Percentiles rank a stretch among this genome's conserved stretches.
phyloP scores from a whole-genome alignment of 495 filamentous ascomycete species.

The Penicillium samsonianum region DNA sequence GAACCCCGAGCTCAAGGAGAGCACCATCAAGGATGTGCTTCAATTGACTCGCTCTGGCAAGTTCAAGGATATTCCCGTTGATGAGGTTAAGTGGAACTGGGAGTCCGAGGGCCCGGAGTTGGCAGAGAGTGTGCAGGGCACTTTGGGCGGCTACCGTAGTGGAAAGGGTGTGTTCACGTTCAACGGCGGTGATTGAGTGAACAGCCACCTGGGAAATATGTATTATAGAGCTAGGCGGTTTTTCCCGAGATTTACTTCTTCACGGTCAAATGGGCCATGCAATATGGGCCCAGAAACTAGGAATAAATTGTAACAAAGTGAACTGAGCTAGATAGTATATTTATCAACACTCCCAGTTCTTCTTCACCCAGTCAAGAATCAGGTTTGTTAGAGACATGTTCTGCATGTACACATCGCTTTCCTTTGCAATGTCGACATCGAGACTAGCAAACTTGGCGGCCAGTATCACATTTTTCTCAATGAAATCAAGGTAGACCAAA shows the following conservation, averaged over 20 bases:
- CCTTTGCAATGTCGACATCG: slow-evolving; percentile 52
- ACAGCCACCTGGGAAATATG: background rate
- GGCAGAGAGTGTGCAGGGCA: slow-evolving; percentile 67
- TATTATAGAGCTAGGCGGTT: background rate
- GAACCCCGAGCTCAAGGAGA: slow-evolving; percentile 71
- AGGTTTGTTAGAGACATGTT: slow-evolving; percentile 70
- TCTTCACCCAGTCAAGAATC: slow-evolving; percentile 74
- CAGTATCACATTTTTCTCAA: slow-evolving; percentile 73
- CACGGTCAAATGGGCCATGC: background rate
- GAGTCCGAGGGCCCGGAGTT: slow-evolving; percentile 67
- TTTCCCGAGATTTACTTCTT: background rate
- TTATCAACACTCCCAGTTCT: slow-evolving; percentile 65
- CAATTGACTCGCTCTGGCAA: slow-evolving; percentile 68
- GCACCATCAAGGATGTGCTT: slow-evolving; percentile 79
- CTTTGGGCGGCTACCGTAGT: slow-evolving; percentile 73
- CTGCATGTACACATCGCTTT: slow-evolving; percentile 64
- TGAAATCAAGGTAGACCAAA: slow-evolving; percentile 88
- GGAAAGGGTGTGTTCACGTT: slow-evolving; percentile 94
- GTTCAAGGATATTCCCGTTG: slow-evolving; percentile 79
- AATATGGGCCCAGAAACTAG: background rate
- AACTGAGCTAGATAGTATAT: background rate
- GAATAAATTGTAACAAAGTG: background rate
- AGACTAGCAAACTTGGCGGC: slow-evolving; percentile 70
- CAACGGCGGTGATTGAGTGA: slow-evolving; percentile 45
- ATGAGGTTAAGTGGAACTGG: slow-evolving; percentile 78